Evolutionary conservation across 1,139 yeast genomes (phyloP).

Genomic region (Suhomyces bolitotheri): DNA sequence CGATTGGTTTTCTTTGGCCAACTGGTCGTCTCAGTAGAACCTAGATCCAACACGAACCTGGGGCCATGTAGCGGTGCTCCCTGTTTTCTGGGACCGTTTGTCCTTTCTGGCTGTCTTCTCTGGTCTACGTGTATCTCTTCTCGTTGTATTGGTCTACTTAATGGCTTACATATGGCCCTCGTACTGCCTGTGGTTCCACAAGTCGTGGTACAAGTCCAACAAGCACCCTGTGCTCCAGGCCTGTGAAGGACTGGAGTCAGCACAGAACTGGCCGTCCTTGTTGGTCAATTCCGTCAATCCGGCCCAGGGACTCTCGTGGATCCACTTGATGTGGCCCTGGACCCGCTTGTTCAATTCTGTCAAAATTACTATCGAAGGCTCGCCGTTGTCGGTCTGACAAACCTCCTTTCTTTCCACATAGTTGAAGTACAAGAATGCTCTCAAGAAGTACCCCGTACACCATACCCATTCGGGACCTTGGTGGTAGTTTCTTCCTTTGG

Average conservation of each 20-base stretch:
- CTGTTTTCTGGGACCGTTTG: too few relatives aligned
- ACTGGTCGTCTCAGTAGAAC: too few relatives aligned
- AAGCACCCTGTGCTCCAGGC: conserved; percentile 94
- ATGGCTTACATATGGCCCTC: too few relatives aligned
- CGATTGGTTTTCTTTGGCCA: too few relatives aligned
- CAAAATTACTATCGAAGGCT: conserved; percentile 36
- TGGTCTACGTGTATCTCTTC: too few relatives aligned
- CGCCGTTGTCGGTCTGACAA: conserved; percentile 26
- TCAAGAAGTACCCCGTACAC: conserved; percentile 81
- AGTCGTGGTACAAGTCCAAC: conserved; percentile 74
- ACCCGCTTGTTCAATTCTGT: conserved; percentile 54
- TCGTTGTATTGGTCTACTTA: too few relatives aligned
- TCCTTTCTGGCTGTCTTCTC: too few relatives aligned
- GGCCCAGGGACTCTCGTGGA: conserved; percentile 79
- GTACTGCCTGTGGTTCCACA: conserved; percentile 30
- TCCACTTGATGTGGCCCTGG: conserved; percentile 67
- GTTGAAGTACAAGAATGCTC: conserved; percentile 68
- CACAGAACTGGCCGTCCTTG: conserved; percentile 76
- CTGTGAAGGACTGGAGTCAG: conserved; percentile 91
- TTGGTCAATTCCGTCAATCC: conserved; percentile 92
- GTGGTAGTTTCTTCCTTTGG: conserved; percentile 95
- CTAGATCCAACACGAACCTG: too few relatives aligned
- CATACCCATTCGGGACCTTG: conserved; percentile 99
- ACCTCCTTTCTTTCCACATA: conserved; percentile 28
- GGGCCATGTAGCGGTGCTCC: too few relatives aligned